Conservation (phyloP, 2,329 filamentous ascomycete species). For the Pyrenophora seminiperda region DNA sequence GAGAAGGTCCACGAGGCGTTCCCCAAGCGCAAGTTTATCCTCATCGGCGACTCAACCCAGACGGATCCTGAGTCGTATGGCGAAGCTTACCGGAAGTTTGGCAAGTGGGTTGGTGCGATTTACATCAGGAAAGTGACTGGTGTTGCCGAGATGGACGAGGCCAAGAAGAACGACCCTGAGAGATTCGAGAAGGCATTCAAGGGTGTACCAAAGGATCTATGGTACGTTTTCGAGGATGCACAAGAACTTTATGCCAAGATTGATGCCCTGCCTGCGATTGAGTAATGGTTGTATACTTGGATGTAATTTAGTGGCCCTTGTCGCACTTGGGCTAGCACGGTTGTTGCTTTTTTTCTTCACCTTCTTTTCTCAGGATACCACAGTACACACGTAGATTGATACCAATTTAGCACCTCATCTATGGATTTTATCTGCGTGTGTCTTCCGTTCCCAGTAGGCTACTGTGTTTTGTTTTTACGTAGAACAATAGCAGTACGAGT, state of each 20-base stretch:
- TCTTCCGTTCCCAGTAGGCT: too few relatives aligned
- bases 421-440: too few relatives aligned
- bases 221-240: conserved; percentile 83
- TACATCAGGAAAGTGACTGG: conserved; percentile 84
- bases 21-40: conserved; percentile 77
- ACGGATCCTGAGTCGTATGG: conserved; percentile 90
- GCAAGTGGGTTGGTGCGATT: conserved; percentile 80
- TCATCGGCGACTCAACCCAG: conserved; percentile 90
- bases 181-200: conserved; percentile 85
- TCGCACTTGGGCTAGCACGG: background rate
- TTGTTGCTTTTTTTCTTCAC: too few relatives aligned
- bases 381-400: too few relatives aligned
- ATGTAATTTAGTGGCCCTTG: background rate
- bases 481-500: too few relatives aligned
- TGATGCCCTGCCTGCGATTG: conserved; percentile 33
- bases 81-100: conserved; percentile 70
- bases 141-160: conserved; percentile 73
- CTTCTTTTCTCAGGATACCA: too few relatives aligned
- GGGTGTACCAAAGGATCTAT: conserved; percentile 69
- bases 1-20: conserved; percentile 78
- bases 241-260: conserved; percentile 61
- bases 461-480: too few relatives aligned
- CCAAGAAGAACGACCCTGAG: conserved; percentile 68
- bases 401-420: too few relatives aligned
- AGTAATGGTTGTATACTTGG: conserved; percentile 8